phyloP scores from a whole-genome alignment of 805 yeast species.

The Hanseniaspora meyeri region DNA sequence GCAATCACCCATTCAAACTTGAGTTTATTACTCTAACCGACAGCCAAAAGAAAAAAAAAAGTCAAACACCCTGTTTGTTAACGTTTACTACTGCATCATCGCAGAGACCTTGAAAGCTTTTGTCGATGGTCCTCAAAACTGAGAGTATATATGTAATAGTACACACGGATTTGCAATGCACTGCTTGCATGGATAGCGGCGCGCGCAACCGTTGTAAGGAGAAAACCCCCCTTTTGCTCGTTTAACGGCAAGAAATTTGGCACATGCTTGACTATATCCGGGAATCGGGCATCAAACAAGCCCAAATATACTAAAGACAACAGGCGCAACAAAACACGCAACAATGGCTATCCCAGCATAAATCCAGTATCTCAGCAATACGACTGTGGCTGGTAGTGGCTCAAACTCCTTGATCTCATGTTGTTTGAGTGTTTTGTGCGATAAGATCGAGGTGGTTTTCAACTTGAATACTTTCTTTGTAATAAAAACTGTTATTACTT shows the following conservation, averaged over 20 bases:
- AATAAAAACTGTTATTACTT: slow-evolving; percentile 50
- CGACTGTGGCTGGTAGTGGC: slow-evolving; percentile 60
- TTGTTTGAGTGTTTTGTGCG: slow-evolving; percentile 20
- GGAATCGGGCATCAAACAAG: background rate
- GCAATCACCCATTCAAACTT: no score
- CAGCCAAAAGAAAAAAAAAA: no score
- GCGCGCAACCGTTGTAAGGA: no score
- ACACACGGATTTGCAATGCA: background rate
- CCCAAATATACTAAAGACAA: slow-evolving; percentile 16
- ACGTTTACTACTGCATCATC: no score
- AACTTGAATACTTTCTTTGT: slow-evolving; percentile 37
- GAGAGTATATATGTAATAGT: no score
- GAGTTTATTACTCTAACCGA: no score
- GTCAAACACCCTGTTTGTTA: no score
- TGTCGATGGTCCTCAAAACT: no score
- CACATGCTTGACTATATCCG: background rate
- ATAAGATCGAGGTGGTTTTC: slow-evolving; percentile 16
- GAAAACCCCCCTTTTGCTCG: no score
- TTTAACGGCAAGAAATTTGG: background rate
- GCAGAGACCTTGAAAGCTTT: no score
- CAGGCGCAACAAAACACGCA: slow-evolving; percentile 33
- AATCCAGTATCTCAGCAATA: slow-evolving; percentile 61
- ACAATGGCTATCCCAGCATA: slow-evolving; percentile 67
- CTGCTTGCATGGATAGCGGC: background rate
- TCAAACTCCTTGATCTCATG: slow-evolving; percentile 28